phyloP scores from a whole-genome alignment of 2,329 filamentous ascomycete genomes.

The Amylocarpus encephaloides region DNA sequence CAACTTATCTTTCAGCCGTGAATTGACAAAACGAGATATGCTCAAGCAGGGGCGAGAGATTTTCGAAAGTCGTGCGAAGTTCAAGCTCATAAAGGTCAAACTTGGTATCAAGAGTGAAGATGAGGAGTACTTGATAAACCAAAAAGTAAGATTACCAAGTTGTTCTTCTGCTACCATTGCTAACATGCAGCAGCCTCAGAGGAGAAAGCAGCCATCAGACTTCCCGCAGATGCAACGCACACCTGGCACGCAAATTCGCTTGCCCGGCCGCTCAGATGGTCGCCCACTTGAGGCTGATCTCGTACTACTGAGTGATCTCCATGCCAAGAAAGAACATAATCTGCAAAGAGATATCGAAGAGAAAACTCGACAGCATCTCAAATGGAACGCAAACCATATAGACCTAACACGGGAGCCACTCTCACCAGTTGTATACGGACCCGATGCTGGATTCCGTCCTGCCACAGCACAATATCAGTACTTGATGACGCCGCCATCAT shows the following conservation, averaged over 20 bases:
- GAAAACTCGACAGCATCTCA: conserved; percentile 80
- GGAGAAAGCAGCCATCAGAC: conserved; percentile 57
- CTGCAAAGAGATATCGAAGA: conserved; percentile 77
- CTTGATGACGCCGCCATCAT: conserved; percentile 57
- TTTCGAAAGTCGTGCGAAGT: conserved; percentile 73
- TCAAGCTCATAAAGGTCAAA: conserved; percentile 84
- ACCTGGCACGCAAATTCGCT: conserved; percentile 58
- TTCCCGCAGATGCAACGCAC: conserved; percentile 50
- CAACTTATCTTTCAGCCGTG: conserved; percentile 69
- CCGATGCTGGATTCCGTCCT: conserved; percentile 60
- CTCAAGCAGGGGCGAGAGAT: conserved; percentile 68
- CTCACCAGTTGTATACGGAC: conserved; percentile 64
- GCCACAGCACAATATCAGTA: conserved; percentile 65
- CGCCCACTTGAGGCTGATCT: conserved; percentile 73
- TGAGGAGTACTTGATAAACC: conserved; percentile 80
- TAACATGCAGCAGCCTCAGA: conserved; percentile 50
- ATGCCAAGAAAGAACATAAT: conserved; percentile 74
- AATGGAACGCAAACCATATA: conserved; percentile 86
- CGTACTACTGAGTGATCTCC: conserved; percentile 66
- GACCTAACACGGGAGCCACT: conserved; percentile 83
- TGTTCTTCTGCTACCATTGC: conserved; percentile 20
- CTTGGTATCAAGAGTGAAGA: conserved; percentile 88
- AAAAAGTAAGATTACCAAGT: conserved; percentile 61
- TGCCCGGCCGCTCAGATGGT: conserved; percentile 63
- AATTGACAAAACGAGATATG: conserved; percentile 71